Evolutionary conservation across 2,329 filamentous ascomycete species (phyloP), one percentile per base, ranked within the genome.

Genomic region (Aspergillus transmontanensis): DNA sequence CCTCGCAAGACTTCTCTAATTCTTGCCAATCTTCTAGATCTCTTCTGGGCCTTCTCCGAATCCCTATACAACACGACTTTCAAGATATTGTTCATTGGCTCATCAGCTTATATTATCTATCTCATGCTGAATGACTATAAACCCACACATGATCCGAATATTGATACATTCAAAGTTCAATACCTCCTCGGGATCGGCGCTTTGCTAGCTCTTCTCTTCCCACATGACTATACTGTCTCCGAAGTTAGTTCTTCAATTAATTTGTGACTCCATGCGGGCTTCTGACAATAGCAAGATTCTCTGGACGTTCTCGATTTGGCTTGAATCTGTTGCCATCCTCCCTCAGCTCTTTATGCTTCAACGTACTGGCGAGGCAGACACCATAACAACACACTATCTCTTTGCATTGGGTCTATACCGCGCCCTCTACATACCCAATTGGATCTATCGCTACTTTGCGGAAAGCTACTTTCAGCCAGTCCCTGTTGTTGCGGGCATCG

Each of bases 321-420:
- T 99, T 36, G 95, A 99, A 82, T 90, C 91, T 5, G 95, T 99
- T 21, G 95, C 95, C 58, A 99, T 99, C 71, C 86, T 99, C 64
- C 95, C 95, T 1, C 95, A 99, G 82, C 87, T 99, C 59, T 98
- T 99, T 81, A 96, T 99, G 92, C 85, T 99, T 67, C 95, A 99
- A 82, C 87, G 95, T 73, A 99, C 95, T 0, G 96, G 95, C 69
- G 94, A 98, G 82, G 96, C 95, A 12, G 95, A 99, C 82, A 97
- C 95, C n/a, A 99, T 99, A 75, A 99, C 95, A 14, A 97, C 94
- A 1, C 94, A 99, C 81, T 99, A 99, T 79, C 86, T 99, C 48
- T 97, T 97, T 75, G 94, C 96, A 16, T 85, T 99, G 43, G 95
- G 95, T 39, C 83, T 90, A 66, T 99, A 99, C 83, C 87, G 95